phyloP scores from a whole-genome alignment of 2,329 filamentous ascomycete species.

The Cercospora sp. region DNA sequence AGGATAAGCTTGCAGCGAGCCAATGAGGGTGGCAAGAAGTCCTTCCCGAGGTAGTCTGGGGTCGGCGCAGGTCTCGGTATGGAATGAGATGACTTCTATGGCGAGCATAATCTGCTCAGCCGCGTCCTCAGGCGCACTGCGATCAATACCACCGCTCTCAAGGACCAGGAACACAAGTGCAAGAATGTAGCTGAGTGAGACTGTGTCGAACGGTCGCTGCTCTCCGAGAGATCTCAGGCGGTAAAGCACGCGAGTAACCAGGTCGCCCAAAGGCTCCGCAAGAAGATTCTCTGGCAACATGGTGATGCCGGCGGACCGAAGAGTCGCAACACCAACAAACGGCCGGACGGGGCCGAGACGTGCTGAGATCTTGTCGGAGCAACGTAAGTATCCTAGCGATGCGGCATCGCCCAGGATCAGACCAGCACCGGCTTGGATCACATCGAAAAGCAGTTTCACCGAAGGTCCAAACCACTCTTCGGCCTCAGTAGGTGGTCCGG shows the following conservation, averaged over 20 bases:
- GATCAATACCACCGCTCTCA: constrained; percentile 74
- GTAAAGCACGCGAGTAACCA: constrained; percentile 87
- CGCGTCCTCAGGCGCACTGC: constrained; percentile 66
- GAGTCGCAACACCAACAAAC: constrained; percentile 83
- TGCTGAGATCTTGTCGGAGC: constrained; percentile 70
- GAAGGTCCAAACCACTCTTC: constrained; percentile 84
- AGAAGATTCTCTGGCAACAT: constrained; percentile 71
- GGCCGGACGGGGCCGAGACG: constrained; percentile 74
- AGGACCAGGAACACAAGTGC: constrained; percentile 80
- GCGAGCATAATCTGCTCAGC: constrained; percentile 89
- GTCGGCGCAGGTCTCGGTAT: constrained; percentile 77
- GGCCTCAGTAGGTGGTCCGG: constrained; percentile 84
- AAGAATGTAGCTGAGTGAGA: constrained; percentile 83
- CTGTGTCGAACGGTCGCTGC: constrained; percentile 87
- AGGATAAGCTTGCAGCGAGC: constrained; percentile 81
- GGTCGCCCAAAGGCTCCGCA: constrained; percentile 74
- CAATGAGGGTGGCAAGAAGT: constrained; percentile 69
- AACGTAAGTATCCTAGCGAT: constrained; percentile 74
- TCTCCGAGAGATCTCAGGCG: constrained; percentile 86
- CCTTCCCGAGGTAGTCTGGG: constrained; percentile 73
- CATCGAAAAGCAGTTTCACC: constrained; percentile 69
- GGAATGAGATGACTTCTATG: constrained; percentile 84
- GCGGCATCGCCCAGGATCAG: constrained; percentile 79
- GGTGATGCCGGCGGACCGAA: constrained; percentile 74
- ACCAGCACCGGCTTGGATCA: constrained; percentile 77